phyloP scores from a whole-genome alignment of 345 rosid species.

The Rhizophora mangle region DNA sequence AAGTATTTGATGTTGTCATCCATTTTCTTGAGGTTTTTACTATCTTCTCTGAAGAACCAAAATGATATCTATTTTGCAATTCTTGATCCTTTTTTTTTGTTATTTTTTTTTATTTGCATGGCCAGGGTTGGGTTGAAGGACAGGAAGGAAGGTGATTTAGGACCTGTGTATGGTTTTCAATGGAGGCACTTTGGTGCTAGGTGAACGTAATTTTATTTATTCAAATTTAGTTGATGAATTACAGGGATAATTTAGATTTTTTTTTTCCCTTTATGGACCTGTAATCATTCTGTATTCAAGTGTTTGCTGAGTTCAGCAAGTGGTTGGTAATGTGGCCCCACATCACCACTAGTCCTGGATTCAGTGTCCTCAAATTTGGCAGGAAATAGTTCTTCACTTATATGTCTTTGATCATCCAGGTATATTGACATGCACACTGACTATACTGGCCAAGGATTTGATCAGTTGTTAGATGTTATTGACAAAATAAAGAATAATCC shows the following conservation, averaged over 20 bases:
- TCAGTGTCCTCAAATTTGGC: no score
- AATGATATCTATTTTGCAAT: not conserved
- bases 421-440: slow-evolving; percentile 95
- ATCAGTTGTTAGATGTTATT: slow-evolving; percentile 84
- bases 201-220: slow-evolving; percentile 33
- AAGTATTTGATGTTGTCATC: slow-evolving; percentile 9
- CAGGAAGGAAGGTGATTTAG: slow-evolving; percentile 92
- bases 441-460: slow-evolving; percentile 93
- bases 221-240: no score
- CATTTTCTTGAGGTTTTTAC: no score
- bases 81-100: slow-evolving; percentile 16
- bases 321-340: no score
- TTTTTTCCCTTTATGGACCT: no score
- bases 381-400: not conserved
- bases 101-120: slow-evolving; percentile 16
- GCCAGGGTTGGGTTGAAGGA: slow-evolving; percentile 72
- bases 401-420: slow-evolving; percentile 35
- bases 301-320: no score
- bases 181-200: slow-evolving; percentile 99
- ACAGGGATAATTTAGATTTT: no score
- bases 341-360: no score
- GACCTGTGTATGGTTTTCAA: slow-evolving; percentile 96
- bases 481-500: slow-evolving; percentile 90
- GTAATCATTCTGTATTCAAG: no score
- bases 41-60: no score